Evolutionary conservation across 306 rosid genomes (phyloP).

Genomic region (Vachellia collinsii): DNA sequence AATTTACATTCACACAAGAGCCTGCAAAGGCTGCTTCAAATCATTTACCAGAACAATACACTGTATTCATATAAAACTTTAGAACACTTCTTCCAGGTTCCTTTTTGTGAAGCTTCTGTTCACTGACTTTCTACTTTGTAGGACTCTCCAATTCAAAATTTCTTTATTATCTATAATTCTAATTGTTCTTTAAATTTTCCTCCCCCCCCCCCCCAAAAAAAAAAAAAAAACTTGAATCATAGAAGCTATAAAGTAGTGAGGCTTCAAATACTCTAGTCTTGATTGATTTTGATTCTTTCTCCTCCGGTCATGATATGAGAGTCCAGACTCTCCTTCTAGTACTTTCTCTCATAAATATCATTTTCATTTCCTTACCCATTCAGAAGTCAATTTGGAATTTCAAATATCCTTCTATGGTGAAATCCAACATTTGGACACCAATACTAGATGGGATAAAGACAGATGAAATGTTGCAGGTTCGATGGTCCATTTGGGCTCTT

Average conservation of each 20-base stretch:
- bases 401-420: neutral
- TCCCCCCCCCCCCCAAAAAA: neutral
- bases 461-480: neutral
- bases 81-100: constrained; percentile 4
- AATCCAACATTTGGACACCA: neutral
- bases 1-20: neutral
- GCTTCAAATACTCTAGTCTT: neutral
- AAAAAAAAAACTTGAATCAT: neutral
- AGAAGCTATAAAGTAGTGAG: neutral
- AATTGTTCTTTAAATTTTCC: neutral
- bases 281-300: neutral
- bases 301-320: neutral
- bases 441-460: neutral
- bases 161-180: neutral
- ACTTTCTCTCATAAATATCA: neutral
- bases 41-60: constrained; percentile 5
- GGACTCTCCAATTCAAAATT: neutral
- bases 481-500: neutral
- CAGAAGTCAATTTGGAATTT: neutral
- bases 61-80: constrained; percentile 1
- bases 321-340: neutral
- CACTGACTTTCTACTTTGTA: neutral
- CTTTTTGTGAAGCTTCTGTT: neutral
- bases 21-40: neutral
- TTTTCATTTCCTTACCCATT: neutral